A percentile compares a stretch with the other conserved stretches of the same genome.
phyloP scores from a whole-genome alignment of 129 eudicot species.

The Flaveria brownii region DNA sequence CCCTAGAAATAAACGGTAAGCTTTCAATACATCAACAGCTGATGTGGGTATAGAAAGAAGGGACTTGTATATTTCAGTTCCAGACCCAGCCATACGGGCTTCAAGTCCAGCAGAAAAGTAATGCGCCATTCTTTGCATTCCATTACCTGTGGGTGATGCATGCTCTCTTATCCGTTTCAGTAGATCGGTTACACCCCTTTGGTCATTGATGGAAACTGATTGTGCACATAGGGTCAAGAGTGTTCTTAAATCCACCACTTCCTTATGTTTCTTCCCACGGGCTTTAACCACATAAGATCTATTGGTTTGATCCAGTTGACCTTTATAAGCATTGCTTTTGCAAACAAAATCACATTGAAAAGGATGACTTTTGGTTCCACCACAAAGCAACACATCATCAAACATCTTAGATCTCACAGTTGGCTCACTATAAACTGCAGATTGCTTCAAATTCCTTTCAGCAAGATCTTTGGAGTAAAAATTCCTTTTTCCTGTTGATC shows the following conservation, averaged over 20 bases:
- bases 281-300: slow-evolving; percentile 42
- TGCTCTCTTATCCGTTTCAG: slow-evolving; percentile 62
- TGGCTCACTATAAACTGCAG: slow-evolving; percentile 53
- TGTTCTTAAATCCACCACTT: slow-evolving; percentile 66
- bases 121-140: slow-evolving; percentile 84
- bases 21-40: slow-evolving; percentile 71
- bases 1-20: slow-evolving; percentile 60
- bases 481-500: slow-evolving; percentile 55
- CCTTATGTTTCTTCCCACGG: slow-evolving; percentile 56
- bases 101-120: slow-evolving; percentile 77
- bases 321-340: slow-evolving; percentile 26
- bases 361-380: slow-evolving; percentile 42
- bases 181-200: slow-evolving; percentile 57
- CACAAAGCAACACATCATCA: slow-evolving; percentile 59
- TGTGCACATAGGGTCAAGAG: slow-evolving; percentile 78
- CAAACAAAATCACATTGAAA: slow-evolving; percentile 44
- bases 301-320: slow-evolving; percentile 2
- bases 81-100: slow-evolving; percentile 85
- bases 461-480: slow-evolving; percentile 31
- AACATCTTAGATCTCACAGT: slow-evolving; percentile 60
- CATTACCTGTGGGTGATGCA: slow-evolving; percentile 77
- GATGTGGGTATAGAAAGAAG: slow-evolving; percentile 48
- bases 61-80: slow-evolving; percentile 56
- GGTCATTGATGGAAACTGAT: slow-evolving; percentile 63
- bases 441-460: slow-evolving; percentile 58